These are phyloP conservation scores for Hericium erinaceus DNA, from an alignment of 768 basidiomycete species.

Conservation along the genomic window DNA sequence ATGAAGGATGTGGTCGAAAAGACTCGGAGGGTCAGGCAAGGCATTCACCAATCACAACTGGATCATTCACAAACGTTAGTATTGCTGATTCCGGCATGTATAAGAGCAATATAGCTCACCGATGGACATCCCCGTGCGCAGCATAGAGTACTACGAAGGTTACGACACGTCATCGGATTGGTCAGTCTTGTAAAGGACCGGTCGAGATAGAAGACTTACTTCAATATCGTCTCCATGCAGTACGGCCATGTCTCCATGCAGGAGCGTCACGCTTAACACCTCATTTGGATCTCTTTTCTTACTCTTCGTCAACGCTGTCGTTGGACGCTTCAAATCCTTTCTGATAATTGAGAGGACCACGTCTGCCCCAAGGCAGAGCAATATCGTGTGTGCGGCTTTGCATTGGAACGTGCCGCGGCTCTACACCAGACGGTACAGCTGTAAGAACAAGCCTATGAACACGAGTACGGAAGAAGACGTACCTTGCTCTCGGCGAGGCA, in stretches of 20 bases:
- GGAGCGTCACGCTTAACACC: constrained; percentile 12
- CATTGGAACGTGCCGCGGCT: constrained; percentile 4
- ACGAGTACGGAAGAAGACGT: not conserved
- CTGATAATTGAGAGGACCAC: constrained; percentile 1
- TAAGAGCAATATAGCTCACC: too few relatives aligned
- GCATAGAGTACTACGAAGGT: too few relatives aligned
- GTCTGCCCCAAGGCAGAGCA: constrained; percentile 13
- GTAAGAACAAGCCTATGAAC: not conserved
- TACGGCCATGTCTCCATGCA: constrained; percentile 10
- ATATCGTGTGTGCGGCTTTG: not conserved
- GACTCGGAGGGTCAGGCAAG: too few relatives aligned
- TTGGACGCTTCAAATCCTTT: not conserved
- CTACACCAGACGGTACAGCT: constrained; percentile 3
- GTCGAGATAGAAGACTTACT: too few relatives aligned
- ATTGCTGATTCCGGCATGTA: too few relatives aligned
- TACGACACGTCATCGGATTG: too few relatives aligned
- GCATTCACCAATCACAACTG: too few relatives aligned
- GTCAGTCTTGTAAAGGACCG: too few relatives aligned
- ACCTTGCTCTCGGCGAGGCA: constrained; percentile 13
- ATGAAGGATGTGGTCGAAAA: too few relatives aligned
- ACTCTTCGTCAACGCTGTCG: not conserved
- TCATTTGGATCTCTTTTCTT: not conserved
- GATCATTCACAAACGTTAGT: too few relatives aligned
- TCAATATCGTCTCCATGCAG: not conserved
- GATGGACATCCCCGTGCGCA: too few relatives aligned